Conservation (phyloP, 2,329 filamentous ascomycete genomes). For the Pestalotiopsis sp. region DNA sequence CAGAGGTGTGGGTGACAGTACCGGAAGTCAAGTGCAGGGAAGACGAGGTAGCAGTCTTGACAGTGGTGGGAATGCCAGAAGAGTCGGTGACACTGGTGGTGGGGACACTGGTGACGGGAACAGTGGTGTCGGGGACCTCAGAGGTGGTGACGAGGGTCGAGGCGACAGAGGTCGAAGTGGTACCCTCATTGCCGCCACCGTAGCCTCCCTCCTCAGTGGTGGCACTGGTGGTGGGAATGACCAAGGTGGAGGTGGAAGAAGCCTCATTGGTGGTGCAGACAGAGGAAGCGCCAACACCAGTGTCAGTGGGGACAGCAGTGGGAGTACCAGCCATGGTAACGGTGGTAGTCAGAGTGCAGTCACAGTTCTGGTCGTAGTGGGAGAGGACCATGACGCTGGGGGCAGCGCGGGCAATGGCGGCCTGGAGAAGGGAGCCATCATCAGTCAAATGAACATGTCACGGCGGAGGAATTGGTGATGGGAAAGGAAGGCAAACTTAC, state of each 20-base stretch:
- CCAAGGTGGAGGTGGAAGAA: background rate
- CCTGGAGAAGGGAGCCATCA: background rate
- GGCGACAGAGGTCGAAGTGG: background rate
- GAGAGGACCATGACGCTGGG: background rate
- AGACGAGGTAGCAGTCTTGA: background rate
- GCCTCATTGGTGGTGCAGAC: background rate
- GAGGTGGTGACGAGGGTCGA: background rate
- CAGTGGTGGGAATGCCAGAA: background rate
- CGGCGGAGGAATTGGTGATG: background rate
- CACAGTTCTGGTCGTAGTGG: constrained; percentile 1
- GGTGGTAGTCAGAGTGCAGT: constrained; percentile 4
- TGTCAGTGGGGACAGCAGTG: background rate
- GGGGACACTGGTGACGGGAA: background rate
- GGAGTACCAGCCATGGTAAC: background rate
- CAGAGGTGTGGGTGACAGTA: background rate
- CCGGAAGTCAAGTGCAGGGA: background rate
- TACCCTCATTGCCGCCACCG: background rate
- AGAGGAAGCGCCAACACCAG: background rate
- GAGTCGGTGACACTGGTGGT: background rate
- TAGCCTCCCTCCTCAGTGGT: background rate
- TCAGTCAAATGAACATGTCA: background rate
- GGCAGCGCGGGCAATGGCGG: background rate
- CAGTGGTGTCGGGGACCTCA: background rate
- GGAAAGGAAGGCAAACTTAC: background rate
- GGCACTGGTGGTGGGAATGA: background rate